Conservation (phyloP, 2,329 filamentous ascomycete species). For the Phialophora tarda region DNA sequence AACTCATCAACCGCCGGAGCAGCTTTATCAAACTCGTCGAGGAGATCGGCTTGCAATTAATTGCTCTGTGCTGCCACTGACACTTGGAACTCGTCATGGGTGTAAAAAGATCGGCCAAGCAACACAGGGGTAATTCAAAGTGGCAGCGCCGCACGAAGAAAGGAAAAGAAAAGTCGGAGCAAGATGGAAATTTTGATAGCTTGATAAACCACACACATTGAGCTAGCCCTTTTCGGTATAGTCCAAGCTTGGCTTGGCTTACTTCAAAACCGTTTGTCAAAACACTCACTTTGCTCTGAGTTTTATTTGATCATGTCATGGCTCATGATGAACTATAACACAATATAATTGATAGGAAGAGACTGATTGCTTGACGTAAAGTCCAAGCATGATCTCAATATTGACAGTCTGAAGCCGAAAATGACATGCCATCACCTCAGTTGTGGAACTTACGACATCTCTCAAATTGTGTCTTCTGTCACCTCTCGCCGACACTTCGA, state of each 20-base stretch:
- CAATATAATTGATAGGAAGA: slow-evolving; percentile 55
- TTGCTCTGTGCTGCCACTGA: slow-evolving; percentile 80
- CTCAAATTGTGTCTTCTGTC: neutral
- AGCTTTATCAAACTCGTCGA: slow-evolving; percentile 39
- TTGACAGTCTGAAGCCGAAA: slow-evolving; percentile 39
- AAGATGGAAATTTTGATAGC: slow-evolving; percentile 24
- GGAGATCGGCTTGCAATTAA: slow-evolving; percentile 71
- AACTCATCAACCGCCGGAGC: slow-evolving; percentile 33
- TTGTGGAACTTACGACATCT: neutral
- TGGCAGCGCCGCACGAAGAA: slow-evolving; percentile 80
- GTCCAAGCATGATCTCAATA: slow-evolving; percentile 34
- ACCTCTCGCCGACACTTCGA: neutral
- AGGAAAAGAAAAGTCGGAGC: slow-evolving; percentile 47
- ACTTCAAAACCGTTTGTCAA: neutral
- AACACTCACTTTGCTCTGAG: neutral
- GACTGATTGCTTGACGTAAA: slow-evolving; percentile 47
- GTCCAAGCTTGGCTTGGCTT: slow-evolving; percentile 22
- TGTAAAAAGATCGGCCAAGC: slow-evolving; percentile 65
- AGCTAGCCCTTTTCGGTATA: slow-evolving; percentile 19
- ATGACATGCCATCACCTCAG: slow-evolving; percentile 7
- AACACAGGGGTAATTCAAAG: slow-evolving; percentile 74
- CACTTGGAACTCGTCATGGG: slow-evolving; percentile 65
- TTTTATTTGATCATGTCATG: slow-evolving; percentile 18
- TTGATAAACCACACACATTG: neutral
- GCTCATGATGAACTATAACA: slow-evolving; percentile 51